Evolutionary conservation across 371 early-diverging fungal genomes (phyloP).

Genomic region (Mucor lusitanicus): DNA sequence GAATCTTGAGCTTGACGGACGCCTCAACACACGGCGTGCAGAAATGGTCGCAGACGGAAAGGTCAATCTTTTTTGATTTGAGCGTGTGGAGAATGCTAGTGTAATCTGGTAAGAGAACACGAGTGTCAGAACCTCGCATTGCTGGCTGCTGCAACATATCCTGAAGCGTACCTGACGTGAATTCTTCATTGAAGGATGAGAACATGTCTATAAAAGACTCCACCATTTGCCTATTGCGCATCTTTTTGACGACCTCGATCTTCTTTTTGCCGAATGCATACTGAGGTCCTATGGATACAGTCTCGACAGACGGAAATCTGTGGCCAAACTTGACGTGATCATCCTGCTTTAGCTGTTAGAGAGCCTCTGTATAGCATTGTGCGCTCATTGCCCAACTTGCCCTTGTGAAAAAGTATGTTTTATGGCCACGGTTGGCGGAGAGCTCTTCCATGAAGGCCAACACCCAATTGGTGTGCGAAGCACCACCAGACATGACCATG

Average conservation of each 20-base stretch:
- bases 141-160: too few species aligned
- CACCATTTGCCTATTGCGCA: background rate
- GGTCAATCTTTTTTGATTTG: background rate
- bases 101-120: background rate
- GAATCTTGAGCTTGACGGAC: conserved; percentile 4
- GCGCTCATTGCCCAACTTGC: background rate
- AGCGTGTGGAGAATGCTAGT: background rate
- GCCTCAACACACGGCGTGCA: conserved; percentile 12
- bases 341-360: background rate
- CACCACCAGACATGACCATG: conserved; percentile 10
- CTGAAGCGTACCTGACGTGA: background rate
- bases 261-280: background rate
- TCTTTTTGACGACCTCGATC: background rate
- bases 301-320: background rate
- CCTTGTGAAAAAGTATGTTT: conserved; percentile 10
- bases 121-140: background rate
- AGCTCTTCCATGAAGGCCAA: conserved; percentile 14
- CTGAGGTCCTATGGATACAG: background rate
- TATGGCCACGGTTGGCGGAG: conserved; percentile 7
- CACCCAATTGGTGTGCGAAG: conserved; percentile 25
- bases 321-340: background rate
- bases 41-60: conserved; percentile 3
- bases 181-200: background rate
- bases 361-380: background rate
- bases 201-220: background rate